phyloP scores from a whole-genome alignment of 2,329 filamentous ascomycete species.

The Diaporthe caulivora region DNA sequence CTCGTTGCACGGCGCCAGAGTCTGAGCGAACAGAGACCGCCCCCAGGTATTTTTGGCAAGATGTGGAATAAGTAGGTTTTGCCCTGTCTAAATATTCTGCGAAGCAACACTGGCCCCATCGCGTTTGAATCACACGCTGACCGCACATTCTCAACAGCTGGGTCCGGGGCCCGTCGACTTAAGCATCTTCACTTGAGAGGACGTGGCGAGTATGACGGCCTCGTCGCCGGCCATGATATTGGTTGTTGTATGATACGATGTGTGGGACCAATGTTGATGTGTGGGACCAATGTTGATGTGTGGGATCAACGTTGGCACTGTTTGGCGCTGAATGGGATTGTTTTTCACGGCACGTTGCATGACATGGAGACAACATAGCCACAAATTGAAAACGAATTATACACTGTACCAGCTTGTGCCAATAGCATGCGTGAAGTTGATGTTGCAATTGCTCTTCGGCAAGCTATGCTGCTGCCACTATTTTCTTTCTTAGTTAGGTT shows the following conservation, averaged over 20 bases:
- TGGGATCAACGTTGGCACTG: not conserved
- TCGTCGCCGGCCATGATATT: not conserved
- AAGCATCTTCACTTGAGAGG: not conserved
- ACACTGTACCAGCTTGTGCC: not conserved
- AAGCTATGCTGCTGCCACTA: not conserved
- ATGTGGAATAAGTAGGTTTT: constrained; percentile 68
- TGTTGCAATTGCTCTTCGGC: not conserved
- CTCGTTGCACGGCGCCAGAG: constrained; percentile 64
- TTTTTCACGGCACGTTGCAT: not conserved
- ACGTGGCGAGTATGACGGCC: too few relatives aligned
- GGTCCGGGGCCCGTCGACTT: constrained; percentile 25
- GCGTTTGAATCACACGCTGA: not conserved
- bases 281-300: too few relatives aligned
- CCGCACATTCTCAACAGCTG: not conserved
- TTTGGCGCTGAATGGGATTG: constrained; percentile 7
- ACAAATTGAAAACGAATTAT: not conserved
- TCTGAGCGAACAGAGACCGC: constrained; percentile 65
- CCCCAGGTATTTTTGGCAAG: constrained; percentile 63
- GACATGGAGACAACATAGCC: too few relatives aligned
- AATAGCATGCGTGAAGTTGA: not conserved
- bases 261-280: too few relatives aligned
- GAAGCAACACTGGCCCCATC: not conserved
- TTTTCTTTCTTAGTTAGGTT: too few relatives aligned
- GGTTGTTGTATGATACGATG: not conserved
- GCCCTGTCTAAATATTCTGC: too few relatives aligned